Conservation (phyloP, 225 moss, liverwort and hornwort genomes). For the Polytrichum commune region DNA sequence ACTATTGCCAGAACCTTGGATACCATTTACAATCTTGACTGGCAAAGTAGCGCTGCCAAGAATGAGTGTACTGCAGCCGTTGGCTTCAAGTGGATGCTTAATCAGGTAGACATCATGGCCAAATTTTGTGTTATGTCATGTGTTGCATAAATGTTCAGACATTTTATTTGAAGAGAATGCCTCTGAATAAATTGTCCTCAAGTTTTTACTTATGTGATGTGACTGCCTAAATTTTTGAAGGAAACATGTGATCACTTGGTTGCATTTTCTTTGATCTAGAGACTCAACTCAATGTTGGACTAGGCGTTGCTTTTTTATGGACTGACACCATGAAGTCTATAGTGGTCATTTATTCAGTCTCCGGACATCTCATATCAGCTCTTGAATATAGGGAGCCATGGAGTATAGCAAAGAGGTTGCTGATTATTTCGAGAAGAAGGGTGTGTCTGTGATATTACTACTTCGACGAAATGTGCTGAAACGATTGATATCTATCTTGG, state of each 20-base stretch:
- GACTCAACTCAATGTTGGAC: no score
- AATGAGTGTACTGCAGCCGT: constrained; percentile 68
- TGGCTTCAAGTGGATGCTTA: constrained; percentile 76
- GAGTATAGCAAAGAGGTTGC: constrained; percentile 47
- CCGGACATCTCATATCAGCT: not conserved
- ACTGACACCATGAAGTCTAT: not conserved
- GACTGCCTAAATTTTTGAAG: no score
- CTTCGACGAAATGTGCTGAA: constrained; percentile 55
- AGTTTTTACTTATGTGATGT: no score
- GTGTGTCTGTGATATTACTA: constrained; percentile 59
- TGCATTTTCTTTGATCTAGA: no score
- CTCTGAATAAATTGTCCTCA: no score
- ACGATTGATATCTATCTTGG: constrained; percentile 58
- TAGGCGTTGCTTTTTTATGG: not conserved
- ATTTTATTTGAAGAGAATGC: no score
- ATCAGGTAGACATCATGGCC: constrained; percentile 33
- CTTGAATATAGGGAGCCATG: constrained; percentile 48
- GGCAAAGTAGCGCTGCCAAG: constrained; percentile 63
- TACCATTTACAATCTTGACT: constrained; percentile 57
- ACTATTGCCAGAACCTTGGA: constrained; percentile 42
- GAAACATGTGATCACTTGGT: no score
- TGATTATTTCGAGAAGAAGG: constrained; percentile 49
- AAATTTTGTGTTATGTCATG: no score
- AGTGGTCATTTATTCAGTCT: not conserved
- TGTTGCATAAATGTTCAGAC: no score